Percentiles rank a stretch among this genome's conserved stretches.
Conservation (phyloP, 352 stramenopile species). For the Elongisporangium undulatum region DNA sequence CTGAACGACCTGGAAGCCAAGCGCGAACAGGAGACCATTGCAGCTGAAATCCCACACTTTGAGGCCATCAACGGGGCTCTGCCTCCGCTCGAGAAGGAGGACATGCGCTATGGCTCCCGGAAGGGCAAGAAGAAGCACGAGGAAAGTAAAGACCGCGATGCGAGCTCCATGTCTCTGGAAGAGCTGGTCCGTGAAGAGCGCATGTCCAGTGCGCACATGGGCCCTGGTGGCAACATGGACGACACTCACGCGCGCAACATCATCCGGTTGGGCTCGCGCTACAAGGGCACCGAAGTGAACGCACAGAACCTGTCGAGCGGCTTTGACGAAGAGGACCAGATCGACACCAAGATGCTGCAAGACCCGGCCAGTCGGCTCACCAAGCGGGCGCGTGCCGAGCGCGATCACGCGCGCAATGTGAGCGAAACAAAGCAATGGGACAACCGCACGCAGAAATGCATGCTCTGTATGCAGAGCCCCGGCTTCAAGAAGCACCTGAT, state of each 20-base stretch:
- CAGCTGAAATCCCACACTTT: slow-evolving; percentile 44
- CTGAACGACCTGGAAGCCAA: slow-evolving; percentile 78
- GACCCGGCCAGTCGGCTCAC: slow-evolving; percentile 45
- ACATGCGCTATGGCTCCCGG: slow-evolving; percentile 46
- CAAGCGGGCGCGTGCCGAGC: slow-evolving; percentile 46
- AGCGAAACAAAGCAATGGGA: slow-evolving; percentile 70
- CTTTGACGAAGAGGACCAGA: slow-evolving; percentile 79
- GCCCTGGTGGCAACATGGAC: slow-evolving; percentile 59
- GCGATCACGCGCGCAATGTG: slow-evolving; percentile 43
- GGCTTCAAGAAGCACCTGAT: slow-evolving; percentile 79
- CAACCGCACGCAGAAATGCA: slow-evolving; percentile 58
- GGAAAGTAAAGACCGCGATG: slow-evolving; percentile 13
- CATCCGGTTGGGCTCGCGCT: slow-evolving; percentile 62
- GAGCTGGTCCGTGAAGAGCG: slow-evolving; percentile 80
- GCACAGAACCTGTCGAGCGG: slow-evolving; percentile 61
- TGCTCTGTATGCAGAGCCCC: slow-evolving; percentile 60
- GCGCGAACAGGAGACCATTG: slow-evolving; percentile 33
- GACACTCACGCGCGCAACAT: slow-evolving; percentile 66
- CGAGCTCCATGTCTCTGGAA: slow-evolving; percentile 40
- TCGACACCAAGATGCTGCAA: slow-evolving; percentile 63
- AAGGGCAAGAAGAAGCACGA: slow-evolving; percentile 61
- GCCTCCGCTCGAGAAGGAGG: slow-evolving; percentile 65
- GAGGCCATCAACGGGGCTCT: slow-evolving; percentile 52
- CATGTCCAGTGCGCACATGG: slow-evolving; percentile 37
- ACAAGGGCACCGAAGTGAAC: slow-evolving; percentile 66